Evolutionary conservation across 1,139 yeast genomes (phyloP), one percentile per base, ranked within the genome.

Genomic region (Nakaseomyces uthaithaninus): DNA sequence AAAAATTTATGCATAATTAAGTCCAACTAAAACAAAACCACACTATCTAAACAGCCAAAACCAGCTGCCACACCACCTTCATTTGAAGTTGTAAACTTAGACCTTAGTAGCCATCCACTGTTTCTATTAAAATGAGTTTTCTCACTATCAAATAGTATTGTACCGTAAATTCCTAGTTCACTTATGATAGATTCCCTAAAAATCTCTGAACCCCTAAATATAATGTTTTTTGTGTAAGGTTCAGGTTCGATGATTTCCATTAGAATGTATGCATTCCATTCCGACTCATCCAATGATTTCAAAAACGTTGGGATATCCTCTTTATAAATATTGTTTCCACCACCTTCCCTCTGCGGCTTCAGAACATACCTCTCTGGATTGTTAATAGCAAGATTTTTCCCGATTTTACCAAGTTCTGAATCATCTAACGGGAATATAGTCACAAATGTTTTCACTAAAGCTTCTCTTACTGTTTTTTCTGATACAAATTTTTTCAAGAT

Each of bases 61-160:
- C 98, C 98, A 11, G 98, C 97, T 23, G 97, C 97, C 25, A 91
- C 96, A 27, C 98, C 98, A 38, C 98, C 98, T 66, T 91, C 98
- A 62, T 91, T 79, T 42, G 94, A 82, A 2, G 81, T 68, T 50
- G 85, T 80, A 44, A 87, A 75, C 62, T 91, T 91, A 2, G 96
- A 85, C 63, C 98, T 76, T 52, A 91, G 67, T 48, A 91, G 69
- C 76, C 85, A 85, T 4, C 96, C 97, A 1, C 87, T 76, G 49
- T 74, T 74, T 33, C 75, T 75, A 59, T 91, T 91, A 37, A 67
- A 59, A 36, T 75, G 54, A 8, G 82, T 66, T 30, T 74, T 69
- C 8, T 67, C 57, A 47, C 79, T 80, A 59, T 91, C 73, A 68
- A 89, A 87, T 25, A 91, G 55, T 28, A 80, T 71, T 3, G 89